Conservation (phyloP, 768 basidiomycete genomes). For the Boletus patriciae region DNA sequence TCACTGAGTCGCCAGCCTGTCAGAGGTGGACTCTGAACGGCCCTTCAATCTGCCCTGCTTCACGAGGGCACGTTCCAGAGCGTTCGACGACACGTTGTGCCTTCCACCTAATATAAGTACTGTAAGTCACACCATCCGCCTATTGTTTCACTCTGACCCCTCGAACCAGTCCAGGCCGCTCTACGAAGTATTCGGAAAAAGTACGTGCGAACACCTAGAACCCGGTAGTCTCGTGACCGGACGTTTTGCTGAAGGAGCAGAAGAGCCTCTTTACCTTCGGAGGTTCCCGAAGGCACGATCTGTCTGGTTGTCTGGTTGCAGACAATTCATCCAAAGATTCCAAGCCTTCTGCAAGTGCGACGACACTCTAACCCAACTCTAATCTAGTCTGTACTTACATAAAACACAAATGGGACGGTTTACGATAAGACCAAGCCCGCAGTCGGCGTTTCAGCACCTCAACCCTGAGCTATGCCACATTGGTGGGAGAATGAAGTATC, state of each 20-base stretch:
- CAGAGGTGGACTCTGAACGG: too few relatives aligned
- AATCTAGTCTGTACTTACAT: background rate
- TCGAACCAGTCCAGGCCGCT: too few relatives aligned
- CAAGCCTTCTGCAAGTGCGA: background rate
- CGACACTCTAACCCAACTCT: background rate
- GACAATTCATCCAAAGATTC: too few relatives aligned
- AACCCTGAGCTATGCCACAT: background rate
- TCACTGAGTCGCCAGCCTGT: too few relatives aligned
- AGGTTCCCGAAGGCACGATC: background rate
- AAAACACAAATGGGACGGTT: background rate
- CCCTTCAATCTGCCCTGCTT: background rate
- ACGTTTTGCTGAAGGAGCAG: too few relatives aligned
- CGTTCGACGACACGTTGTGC: background rate
- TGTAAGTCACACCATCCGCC: too few relatives aligned
- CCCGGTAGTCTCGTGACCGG: too few relatives aligned
- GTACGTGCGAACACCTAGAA: too few relatives aligned
- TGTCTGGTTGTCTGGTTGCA: too few relatives aligned
- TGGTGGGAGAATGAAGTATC: background rate
- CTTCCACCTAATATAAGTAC: too few relatives aligned
- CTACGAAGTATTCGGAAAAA: too few relatives aligned
- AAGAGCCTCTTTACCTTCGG: background rate
- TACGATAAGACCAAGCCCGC: background rate
- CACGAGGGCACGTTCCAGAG: background rate
- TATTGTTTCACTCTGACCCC: background rate
- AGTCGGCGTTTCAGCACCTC: too few relatives aligned